These are phyloP conservation scores for Thinopyrum obtusiflorum DNA, from an alignment of 202 grass and related monocot species.

Conservation along the genomic window DNA sequence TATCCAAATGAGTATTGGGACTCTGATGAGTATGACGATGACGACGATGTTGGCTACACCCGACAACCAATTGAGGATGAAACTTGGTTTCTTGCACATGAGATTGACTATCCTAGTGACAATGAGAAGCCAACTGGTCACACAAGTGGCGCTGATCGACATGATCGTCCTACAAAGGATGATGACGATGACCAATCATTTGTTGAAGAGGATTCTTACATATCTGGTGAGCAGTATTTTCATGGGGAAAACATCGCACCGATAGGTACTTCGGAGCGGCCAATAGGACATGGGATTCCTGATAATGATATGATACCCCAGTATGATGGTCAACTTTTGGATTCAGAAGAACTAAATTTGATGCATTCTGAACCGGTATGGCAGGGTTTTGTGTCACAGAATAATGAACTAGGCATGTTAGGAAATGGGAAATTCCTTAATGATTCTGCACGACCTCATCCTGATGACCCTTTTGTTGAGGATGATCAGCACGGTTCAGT, in stretches of 20 bases:
- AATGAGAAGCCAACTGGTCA: slow-evolving; percentile 79
- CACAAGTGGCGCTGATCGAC: slow-evolving; percentile 51
- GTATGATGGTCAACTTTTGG: slow-evolving; percentile 90
- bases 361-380: slow-evolving; percentile 94
- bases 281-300: slow-evolving; percentile 55
- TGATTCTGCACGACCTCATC: slow-evolving; percentile 44
- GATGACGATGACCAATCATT: slow-evolving; percentile 89
- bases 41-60: slow-evolving; percentile 95
- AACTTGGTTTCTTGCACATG: slow-evolving; percentile 95
- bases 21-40: slow-evolving; percentile 94
- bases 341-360: slow-evolving; percentile 92
- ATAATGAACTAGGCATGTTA: slow-evolving; percentile 76
- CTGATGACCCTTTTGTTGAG: slow-evolving; percentile 84
- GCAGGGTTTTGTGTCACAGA: slow-evolving; percentile 92
- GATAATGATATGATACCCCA: slow-evolving; percentile 86
- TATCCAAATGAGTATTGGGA: slow-evolving; percentile 99
- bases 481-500: slow-evolving; percentile 97
- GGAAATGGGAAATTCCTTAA: slow-evolving; percentile 67
- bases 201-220: slow-evolving; percentile 90
- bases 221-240: slow-evolving; percentile 87
- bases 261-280: slow-evolving; percentile 39
- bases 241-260: slow-evolving; percentile 54
- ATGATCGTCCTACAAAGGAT: slow-evolving; percentile 62
- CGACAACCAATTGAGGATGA: slow-evolving; percentile 98
- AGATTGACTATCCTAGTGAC: slow-evolving; percentile 98